Conservation (phyloP, 352 stramenopile genomes). For the Phytopythium boreale region DNA sequence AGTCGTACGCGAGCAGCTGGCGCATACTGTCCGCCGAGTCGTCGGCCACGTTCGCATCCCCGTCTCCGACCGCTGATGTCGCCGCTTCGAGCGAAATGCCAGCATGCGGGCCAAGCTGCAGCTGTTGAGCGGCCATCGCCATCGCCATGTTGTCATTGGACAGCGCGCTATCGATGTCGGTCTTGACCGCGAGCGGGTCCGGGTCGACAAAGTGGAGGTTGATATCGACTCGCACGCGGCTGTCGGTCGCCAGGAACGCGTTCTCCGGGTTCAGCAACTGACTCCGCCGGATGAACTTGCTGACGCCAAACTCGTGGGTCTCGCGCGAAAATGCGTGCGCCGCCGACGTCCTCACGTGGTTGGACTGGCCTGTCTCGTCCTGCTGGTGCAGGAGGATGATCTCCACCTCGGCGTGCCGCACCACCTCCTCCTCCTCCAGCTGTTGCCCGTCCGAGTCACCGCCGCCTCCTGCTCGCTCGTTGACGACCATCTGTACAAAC, state of each 20-base stretch:
- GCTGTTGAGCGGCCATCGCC: not conserved
- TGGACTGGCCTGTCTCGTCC: conserved; percentile 10
- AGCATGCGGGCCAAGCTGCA: conserved; percentile 2
- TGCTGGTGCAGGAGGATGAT: conserved; percentile 44
- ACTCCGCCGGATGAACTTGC: conserved; percentile 41
- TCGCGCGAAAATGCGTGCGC: conserved; percentile 53
- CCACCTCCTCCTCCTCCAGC: not conserved
- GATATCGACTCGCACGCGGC: conserved; percentile 49
- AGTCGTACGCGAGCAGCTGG: conserved; percentile 58
- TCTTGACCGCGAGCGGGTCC: conserved; percentile 18
- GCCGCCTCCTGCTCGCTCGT: not conserved
- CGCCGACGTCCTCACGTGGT: conserved; percentile 32
- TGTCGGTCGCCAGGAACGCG: conserved; percentile 38
- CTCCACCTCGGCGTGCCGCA: conserved; percentile 26
- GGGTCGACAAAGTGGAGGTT: conserved; percentile 29
- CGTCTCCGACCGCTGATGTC: conserved; percentile 2
- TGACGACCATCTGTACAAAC: conserved; percentile 52
- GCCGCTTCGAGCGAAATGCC: not conserved
- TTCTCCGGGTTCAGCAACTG: conserved; percentile 47
- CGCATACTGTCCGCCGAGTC: conserved; percentile 18
- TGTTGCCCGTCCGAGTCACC: not conserved
- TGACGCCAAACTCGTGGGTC: conserved; percentile 52
- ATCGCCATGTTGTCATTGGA: conserved; percentile 9
- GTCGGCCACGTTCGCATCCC: conserved; percentile 6
- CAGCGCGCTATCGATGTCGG: conserved; percentile 12